Percentiles rank a stretch among this genome's conserved stretches.
phyloP scores from a whole-genome alignment of 1,284 basidiomycete genomes.

The Irpex sp. region DNA sequence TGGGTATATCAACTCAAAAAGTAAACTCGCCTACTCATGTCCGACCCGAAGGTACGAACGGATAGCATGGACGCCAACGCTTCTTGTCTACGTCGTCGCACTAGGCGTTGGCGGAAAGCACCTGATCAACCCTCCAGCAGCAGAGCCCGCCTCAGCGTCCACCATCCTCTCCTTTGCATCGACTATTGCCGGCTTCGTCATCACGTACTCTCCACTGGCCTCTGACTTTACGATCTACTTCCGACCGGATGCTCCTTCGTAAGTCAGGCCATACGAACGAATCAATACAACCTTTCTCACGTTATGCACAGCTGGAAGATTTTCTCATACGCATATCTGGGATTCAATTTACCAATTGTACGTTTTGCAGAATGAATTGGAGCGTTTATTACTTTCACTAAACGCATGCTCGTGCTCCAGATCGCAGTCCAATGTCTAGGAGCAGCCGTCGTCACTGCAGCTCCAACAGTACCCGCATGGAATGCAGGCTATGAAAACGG shows the following conservation, averaged over 20 bases:
- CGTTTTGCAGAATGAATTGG: conserved; percentile 14
- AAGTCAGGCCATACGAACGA: neutral
- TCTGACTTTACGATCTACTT: conserved; percentile 78
- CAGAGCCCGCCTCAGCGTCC: conserved; percentile 48
- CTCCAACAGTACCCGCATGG: conserved; percentile 67
- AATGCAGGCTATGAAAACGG: conserved; percentile 52
- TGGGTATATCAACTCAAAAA: conserved; percentile 19
- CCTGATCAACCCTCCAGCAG: conserved; percentile 39
- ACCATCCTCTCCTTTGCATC: conserved; percentile 63
- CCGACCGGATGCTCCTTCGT: conserved; percentile 54
- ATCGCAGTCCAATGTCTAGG: conserved; percentile 72
- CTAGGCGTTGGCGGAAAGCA: conserved; percentile 73
- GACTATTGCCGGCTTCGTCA: conserved; percentile 70
- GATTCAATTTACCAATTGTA: conserved; percentile 70
- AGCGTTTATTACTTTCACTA: neutral
- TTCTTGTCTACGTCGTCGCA: conserved; percentile 75
- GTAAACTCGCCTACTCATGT: neutral
- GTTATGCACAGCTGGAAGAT: conserved; percentile 50
- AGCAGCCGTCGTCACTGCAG: conserved; percentile 63
- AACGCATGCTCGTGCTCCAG: conserved; percentile 23
- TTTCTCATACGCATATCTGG: conserved; percentile 73
- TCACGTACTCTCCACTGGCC: conserved; percentile 62
- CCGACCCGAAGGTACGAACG: conserved; percentile 59
- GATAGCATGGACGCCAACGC: conserved; percentile 74
- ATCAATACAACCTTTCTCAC: too few species aligned